Percentiles rank a stretch among this genome's conserved stretches.
These are phyloP conservation scores for Solanum hybrid DNA, from an alignment of 305 asterid species.

Conservation along the genomic window DNA sequence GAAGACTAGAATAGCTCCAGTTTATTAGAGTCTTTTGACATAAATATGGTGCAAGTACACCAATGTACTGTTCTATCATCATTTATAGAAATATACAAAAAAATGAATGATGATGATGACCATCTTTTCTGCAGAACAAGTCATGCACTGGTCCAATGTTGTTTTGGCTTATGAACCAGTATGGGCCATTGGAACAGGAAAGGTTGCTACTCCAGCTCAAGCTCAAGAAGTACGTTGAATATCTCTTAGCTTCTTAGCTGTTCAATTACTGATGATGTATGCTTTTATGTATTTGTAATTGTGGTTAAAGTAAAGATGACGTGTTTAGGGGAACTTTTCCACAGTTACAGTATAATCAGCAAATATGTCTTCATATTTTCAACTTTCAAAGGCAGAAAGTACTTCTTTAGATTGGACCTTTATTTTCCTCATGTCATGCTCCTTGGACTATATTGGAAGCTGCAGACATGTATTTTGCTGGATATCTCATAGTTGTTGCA, in stretches of 20 bases:
- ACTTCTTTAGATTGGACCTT: background rate
- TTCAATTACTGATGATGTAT: background rate
- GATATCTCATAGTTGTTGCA: background rate
- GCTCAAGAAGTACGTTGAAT: constrained; percentile 34
- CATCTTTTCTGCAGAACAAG: constrained; percentile 20
- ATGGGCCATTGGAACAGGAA: constrained; percentile 43
- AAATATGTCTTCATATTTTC: background rate
- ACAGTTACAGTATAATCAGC: background rate
- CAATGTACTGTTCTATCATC: background rate
- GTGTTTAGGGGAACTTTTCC: background rate
- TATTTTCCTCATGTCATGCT: background rate
- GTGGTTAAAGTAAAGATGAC: background rate
- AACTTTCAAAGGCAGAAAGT: background rate
- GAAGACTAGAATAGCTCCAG: background rate
- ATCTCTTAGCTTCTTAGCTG: background rate
- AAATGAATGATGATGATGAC: background rate
- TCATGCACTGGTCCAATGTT: constrained; percentile 22
- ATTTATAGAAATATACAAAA: background rate
- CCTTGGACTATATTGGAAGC: background rate
- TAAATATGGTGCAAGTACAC: background rate
- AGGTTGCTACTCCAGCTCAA: constrained; percentile 40
- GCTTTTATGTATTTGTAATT: background rate
- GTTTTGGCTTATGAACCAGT: constrained; percentile 40
- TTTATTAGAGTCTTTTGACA: background rate
- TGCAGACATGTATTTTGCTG: background rate